A percentile compares a stretch with the other conserved stretches of the same genome.
These are phyloP conservation scores for Luffa acutangula DNA, from an alignment of 306 rosid genomes.

Conservation along the genomic window DNA sequence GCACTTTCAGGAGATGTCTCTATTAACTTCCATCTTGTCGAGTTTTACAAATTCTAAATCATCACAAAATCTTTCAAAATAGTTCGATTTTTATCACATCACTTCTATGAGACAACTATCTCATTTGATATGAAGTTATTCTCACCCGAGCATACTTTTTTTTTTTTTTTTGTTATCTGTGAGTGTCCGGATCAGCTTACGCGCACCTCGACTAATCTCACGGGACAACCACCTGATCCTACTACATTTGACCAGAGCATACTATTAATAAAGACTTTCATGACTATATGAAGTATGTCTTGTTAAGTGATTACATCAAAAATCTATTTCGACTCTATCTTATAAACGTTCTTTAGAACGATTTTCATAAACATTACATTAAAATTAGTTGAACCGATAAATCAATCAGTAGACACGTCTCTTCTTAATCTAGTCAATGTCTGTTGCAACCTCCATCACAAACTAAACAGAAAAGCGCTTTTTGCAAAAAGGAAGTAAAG, in stretches of 20 bases:
- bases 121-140: background rate
- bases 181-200: too few species aligned
- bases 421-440: too few species aligned
- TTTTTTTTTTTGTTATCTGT: too few species aligned
- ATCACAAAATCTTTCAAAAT: background rate
- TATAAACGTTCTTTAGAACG: too few species aligned
- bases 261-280: too few species aligned
- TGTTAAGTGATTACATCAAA: too few species aligned
- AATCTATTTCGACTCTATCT: too few species aligned
- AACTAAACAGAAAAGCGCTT: background rate
- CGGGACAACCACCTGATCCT: too few species aligned
- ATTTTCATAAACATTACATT: background rate
- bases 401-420: too few species aligned
- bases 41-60: background rate
- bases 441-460: background rate
- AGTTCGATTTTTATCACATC: background rate
- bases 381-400: background rate
- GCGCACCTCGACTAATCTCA: too few species aligned
- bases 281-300: background rate
- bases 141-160: too few species aligned
- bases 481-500: background rate
- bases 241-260: too few species aligned
- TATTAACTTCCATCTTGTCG: background rate
- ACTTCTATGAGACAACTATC: background rate
- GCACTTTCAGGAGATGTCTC: background rate